Evolutionary conservation across 176 grass and related monocot genomes (phyloP).

Genomic region (Canna indica): DNA sequence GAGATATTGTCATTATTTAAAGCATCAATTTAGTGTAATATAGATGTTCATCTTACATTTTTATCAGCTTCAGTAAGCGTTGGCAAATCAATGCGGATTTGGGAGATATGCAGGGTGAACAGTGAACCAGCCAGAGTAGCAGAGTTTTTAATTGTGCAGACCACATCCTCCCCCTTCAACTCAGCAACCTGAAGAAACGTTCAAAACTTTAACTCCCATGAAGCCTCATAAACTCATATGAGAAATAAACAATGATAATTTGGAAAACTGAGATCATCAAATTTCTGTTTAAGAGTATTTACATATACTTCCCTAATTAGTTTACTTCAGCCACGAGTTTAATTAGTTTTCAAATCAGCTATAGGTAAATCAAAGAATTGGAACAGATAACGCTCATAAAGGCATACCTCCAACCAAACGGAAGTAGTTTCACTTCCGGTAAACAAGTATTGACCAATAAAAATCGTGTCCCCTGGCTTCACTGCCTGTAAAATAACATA

Average conservation of each 20-base stretch:
- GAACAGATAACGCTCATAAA: not conserved
- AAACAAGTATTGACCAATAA: constrained; percentile 96
- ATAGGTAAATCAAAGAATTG: not conserved
- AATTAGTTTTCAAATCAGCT: not conserved
- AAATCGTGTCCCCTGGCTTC: constrained; percentile 82
- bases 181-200: constrained; percentile 70
- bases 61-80: constrained; percentile 75
- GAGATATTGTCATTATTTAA: not conserved
- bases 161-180: constrained; percentile 75
- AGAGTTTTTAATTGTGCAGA: constrained; percentile 89
- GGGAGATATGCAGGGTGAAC: constrained; percentile 81
- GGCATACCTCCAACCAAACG: constrained; percentile 81
- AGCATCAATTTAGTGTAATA: not conserved
- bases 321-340: not conserved
- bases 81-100: constrained; percentile 84
- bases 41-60: constrained; percentile 4
- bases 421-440: constrained; percentile 97
- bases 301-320: not conserved
- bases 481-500: constrained; percentile 42
- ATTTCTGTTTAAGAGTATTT: not conserved
- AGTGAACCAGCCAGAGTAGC: constrained; percentile 79
- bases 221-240: not conserved
- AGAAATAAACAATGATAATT: not conserved
- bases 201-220: no score
- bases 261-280: not conserved